These are phyloP conservation scores for Ascochyta lentis DNA, from an alignment of 2,329 filamentous ascomycete genomes.

Conservation along the genomic window DNA sequence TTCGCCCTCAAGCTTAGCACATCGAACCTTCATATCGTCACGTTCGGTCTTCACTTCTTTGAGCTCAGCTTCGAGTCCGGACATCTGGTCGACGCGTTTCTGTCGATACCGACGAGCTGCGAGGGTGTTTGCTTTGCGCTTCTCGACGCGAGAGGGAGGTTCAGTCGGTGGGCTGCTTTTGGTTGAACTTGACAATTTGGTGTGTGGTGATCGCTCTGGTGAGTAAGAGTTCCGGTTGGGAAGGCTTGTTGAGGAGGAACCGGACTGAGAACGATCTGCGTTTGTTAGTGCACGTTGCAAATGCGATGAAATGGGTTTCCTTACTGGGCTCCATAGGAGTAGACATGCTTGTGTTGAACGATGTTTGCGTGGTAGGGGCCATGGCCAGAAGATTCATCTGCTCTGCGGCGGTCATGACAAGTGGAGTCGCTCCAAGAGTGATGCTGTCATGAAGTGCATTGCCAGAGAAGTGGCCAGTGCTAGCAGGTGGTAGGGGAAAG, in stretches of 20 bases:
- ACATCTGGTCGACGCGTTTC: slow-evolving; percentile 71
- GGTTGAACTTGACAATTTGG: slow-evolving; percentile 30
- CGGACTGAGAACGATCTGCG: slow-evolving; percentile 34
- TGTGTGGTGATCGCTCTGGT: slow-evolving; percentile 31
- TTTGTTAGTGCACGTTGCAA: slow-evolving; percentile 18
- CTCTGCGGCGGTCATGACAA: slow-evolving; percentile 21
- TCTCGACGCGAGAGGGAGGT: slow-evolving; percentile 49
- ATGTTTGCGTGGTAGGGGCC: slow-evolving; percentile 21
- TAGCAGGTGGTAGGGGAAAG: slow-evolving; percentile 28
- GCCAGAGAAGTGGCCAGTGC: slow-evolving; percentile 27
- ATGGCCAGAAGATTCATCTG: slow-evolving; percentile 27
- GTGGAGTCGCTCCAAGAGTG: slow-evolving; percentile 21
- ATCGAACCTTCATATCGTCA: slow-evolving; percentile 67
- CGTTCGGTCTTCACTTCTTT: slow-evolving; percentile 66
- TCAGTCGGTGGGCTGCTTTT: slow-evolving; percentile 30
- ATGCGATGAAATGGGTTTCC: background rate
- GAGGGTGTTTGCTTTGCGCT: slow-evolving; percentile 72
- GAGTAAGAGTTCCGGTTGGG: slow-evolving; percentile 34
- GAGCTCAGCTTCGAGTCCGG: slow-evolving; percentile 66
- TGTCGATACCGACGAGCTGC: slow-evolving; percentile 76
- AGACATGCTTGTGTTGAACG: slow-evolving; percentile 27
- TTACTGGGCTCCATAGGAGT: slow-evolving; percentile 39
- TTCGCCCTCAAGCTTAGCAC: slow-evolving; percentile 71
- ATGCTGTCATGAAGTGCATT: slow-evolving; percentile 25
- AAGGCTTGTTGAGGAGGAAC: slow-evolving; percentile 36